These are phyloP conservation scores for Collybiopsis luxurians DNA, from an alignment of 768 basidiomycete species.

Conservation along the genomic window DNA sequence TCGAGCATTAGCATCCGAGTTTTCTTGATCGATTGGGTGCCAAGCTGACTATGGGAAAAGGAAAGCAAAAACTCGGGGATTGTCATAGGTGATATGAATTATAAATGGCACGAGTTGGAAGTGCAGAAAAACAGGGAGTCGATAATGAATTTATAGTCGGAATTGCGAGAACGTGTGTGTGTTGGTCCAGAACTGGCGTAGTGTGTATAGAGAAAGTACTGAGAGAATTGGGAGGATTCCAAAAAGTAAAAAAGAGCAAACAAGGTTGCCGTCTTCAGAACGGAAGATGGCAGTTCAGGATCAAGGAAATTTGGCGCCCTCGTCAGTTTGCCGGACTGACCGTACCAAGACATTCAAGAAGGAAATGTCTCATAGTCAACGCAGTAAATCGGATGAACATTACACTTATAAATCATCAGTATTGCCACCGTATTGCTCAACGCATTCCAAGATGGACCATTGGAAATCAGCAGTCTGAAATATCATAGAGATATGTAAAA, in stretches of 20 bases:
- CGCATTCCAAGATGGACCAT: too few relatives aligned
- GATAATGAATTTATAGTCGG: neutral
- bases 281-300: neutral
- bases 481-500: too few relatives aligned
- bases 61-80: slow-evolving; percentile 24
- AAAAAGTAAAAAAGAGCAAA: neutral
- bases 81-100: neutral
- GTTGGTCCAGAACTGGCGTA: slow-evolving; percentile 30
- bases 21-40: slow-evolving; percentile 65
- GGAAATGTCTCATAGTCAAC: too few relatives aligned
- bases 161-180: slow-evolving; percentile 3
- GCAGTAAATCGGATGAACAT: too few relatives aligned
- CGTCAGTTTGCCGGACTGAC: too few relatives aligned
- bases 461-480: too few relatives aligned
- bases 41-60: slow-evolving; percentile 56
- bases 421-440: too few relatives aligned
- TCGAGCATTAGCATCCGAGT: slow-evolving; percentile 42
- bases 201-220: neutral
- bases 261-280: neutral
- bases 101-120: neutral
- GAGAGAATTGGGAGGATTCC: neutral
- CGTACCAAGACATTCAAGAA: too few relatives aligned
- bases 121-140: neutral
- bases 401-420: too few relatives aligned
- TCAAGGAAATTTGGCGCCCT: too few relatives aligned